A percentile compares a stretch with the other conserved stretches of the same genome.
phyloP scores from a whole-genome alignment of 108 stramenopile species.

The Hondaea fermentalgiana region DNA sequence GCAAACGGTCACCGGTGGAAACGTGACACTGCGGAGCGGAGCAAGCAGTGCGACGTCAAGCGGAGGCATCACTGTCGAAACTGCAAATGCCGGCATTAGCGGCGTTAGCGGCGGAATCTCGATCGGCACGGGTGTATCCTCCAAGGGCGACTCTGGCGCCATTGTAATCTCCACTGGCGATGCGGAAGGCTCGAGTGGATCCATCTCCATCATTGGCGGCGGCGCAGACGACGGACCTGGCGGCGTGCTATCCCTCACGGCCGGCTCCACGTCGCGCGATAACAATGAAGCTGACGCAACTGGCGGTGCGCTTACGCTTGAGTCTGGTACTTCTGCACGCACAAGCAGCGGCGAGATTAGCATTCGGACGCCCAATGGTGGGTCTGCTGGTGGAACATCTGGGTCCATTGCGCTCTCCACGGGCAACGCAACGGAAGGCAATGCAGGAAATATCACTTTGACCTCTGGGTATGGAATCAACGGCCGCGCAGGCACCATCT shows the following conservation, averaged over 20 bases:
- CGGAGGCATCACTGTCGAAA: constrained; percentile 23
- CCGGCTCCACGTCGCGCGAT: constrained; percentile 1
- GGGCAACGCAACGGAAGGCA: neutral
- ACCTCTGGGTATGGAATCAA: neutral
- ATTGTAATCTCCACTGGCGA: neutral
- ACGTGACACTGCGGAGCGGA: constrained; percentile 31
- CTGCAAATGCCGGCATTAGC: constrained; percentile 26
- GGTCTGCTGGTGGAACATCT: neutral
- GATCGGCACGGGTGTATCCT: constrained; percentile 25
- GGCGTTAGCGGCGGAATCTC: constrained; percentile 29
- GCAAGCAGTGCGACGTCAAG: neutral
- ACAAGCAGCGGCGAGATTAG: neutral
- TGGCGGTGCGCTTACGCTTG: neutral
- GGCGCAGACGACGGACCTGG: constrained; percentile 32
- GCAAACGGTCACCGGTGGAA: constrained; percentile 28
- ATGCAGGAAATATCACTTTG: neutral
- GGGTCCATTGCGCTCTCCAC: neutral
- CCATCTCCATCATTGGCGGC: constrained; percentile 1
- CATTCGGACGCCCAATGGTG: neutral
- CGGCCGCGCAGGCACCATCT: neutral
- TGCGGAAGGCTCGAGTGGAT: constrained; percentile 9
- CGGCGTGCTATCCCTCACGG: constrained; percentile 18
- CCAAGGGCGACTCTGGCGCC: neutral
- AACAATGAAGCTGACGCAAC: neutral
- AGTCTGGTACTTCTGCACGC: neutral